Percentiles rank a stretch among this genome's conserved stretches.
Evolutionary conservation across 169 alveolate species (phyloP).

Genomic region (Plasmodium cynomolgi): DNA sequence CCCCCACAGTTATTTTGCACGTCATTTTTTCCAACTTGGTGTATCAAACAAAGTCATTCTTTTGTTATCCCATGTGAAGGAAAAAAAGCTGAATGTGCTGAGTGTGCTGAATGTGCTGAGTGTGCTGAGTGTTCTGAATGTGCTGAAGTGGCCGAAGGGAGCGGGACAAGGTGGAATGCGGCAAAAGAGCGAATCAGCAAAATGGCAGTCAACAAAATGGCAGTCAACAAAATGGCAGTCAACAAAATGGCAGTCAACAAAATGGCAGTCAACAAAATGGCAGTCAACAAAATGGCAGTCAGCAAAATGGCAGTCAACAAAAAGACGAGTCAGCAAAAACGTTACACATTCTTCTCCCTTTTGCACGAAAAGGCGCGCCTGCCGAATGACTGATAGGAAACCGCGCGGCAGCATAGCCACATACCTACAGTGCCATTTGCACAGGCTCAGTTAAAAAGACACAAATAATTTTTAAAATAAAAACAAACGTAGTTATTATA

Average conservation of each 20-base stretch:
- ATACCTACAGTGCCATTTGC: neutral
- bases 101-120: neutral
- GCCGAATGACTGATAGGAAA: neutral
- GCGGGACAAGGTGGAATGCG: neutral
- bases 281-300: neutral
- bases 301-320: too few species aligned
- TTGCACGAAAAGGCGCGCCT: neutral
- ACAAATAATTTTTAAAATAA: conserved; percentile 6
- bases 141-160: neutral
- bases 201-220: neutral
- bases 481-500: neutral
- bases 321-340: neutral
- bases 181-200: neutral
- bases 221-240: neutral
- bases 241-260: neutral
- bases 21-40: neutral
- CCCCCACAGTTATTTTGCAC: neutral
- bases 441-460: neutral
- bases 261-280: too few species aligned
- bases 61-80: neutral
- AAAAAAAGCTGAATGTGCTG: neutral
- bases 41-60: neutral
- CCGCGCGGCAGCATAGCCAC: neutral
- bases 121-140: neutral
- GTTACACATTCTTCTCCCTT: neutral